These are phyloP conservation scores for Scedosporium dehoogii DNA, from an alignment of 2,329 filamentous ascomycete species.

Conservation along the genomic window DNA sequence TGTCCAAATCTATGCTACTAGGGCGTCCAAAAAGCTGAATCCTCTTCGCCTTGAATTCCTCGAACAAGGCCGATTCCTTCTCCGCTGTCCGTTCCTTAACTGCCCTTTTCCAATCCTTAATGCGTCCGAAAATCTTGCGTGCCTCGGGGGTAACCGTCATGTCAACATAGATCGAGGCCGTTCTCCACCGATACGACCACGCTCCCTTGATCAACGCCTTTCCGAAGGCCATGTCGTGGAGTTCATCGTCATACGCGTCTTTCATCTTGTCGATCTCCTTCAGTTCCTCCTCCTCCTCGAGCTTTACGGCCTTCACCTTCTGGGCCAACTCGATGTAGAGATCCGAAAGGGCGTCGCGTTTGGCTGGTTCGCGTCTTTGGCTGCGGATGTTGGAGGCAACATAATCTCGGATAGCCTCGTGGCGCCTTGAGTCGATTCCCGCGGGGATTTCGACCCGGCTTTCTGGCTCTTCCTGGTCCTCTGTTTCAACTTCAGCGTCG, in stretches of 20 bases:
- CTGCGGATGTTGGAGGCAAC: background rate
- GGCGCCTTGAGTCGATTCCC: background rate
- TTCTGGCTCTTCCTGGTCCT: no score
- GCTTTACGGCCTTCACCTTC: background rate
- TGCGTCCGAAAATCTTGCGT: background rate
- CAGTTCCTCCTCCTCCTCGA: background rate
- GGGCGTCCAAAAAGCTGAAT: background rate
- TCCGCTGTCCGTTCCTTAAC: background rate
- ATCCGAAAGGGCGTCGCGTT: background rate
- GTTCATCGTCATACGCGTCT: background rate
- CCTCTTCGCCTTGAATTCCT: background rate
- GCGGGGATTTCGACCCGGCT: no score
- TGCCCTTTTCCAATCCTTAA: background rate
- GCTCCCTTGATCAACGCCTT: background rate
- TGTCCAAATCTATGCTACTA: background rate
- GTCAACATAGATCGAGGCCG: background rate
- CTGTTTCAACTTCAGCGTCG: no score
- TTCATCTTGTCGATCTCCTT: background rate
- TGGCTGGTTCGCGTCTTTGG: background rate
- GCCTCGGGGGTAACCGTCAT: background rate
- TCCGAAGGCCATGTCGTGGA: background rate
- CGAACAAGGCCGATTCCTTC: background rate
- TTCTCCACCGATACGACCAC: background rate
- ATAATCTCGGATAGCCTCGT: background rate
- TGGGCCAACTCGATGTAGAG: background rate